These are phyloP conservation scores for Bryum argenteum DNA, from an alignment of 225 moss, liverwort and hornwort species.

Conservation along the genomic window DNA sequence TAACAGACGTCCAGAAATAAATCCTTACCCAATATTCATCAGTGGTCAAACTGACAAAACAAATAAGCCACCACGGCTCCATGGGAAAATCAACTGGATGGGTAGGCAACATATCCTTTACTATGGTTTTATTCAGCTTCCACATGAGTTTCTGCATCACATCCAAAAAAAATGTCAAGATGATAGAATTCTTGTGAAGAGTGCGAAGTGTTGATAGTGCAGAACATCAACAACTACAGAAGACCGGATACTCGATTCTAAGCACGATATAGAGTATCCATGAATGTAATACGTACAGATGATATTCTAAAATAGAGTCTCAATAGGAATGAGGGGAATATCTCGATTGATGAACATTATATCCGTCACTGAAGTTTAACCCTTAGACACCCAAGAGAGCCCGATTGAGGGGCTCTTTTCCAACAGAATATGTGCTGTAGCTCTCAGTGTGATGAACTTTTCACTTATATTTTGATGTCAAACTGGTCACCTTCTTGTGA, in stretches of 20 bases:
- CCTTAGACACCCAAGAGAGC: no score
- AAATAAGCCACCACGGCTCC: slow-evolving; percentile 98
- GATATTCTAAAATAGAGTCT: slow-evolving; percentile 13
- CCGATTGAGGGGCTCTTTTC: no score
- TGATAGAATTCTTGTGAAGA: background rate
- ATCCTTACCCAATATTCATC: slow-evolving; percentile 90
- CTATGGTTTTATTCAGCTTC: slow-evolving; percentile 99
- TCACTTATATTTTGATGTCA: no score
- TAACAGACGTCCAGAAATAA: slow-evolving; percentile 16
- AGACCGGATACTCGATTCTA: background rate
- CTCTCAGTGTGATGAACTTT: no score
- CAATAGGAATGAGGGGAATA: background rate
- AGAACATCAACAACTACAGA: slow-evolving; percentile 6
- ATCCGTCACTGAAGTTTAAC: background rate
- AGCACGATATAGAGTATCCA: background rate
- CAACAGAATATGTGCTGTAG: no score
- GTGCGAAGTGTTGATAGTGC: background rate
- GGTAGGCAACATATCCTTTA: slow-evolving; percentile 90
- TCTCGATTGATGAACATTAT: no score
- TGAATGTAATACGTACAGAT: background rate
- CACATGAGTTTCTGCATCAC: slow-evolving; percentile 91
- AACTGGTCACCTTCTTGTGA: no score
- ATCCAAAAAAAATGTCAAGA: slow-evolving; percentile 17
- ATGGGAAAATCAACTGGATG: slow-evolving; percentile 76
- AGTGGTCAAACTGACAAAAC: slow-evolving; percentile 86